A percentile compares a stretch with the other conserved stretches of the same genome.
These are phyloP conservation scores for Candida takata DNA, from an alignment of 805 yeast species.

Conservation along the genomic window DNA sequence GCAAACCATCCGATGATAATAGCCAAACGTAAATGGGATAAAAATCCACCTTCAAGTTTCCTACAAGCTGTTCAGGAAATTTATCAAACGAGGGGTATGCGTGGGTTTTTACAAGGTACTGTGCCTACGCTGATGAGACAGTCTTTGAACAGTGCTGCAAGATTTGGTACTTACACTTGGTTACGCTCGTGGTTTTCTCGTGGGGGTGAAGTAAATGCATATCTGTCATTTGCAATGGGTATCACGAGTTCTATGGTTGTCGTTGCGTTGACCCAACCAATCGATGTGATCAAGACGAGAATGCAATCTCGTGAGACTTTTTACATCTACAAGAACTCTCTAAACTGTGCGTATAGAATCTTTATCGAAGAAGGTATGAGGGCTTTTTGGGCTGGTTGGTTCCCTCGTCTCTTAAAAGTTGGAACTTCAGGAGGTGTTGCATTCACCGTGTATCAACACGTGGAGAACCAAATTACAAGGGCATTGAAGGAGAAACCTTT, in stretches of 20 bases:
- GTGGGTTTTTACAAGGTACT: slow-evolving; percentile 79
- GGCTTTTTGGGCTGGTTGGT: slow-evolving; percentile 52
- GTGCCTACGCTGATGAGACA: slow-evolving; percentile 80
- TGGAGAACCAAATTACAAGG: slow-evolving; percentile 39
- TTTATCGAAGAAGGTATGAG: slow-evolving; percentile 39
- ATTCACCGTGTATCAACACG: slow-evolving; percentile 52
- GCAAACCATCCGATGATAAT: slow-evolving; percentile 24
- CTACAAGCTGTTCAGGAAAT: slow-evolving; percentile 55
- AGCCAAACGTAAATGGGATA: slow-evolving; percentile 33
- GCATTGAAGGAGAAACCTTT: slow-evolving; percentile 34
- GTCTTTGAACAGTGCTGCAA: slow-evolving; percentile 66
- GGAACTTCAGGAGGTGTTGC: slow-evolving; percentile 67
- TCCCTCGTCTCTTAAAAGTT: slow-evolving; percentile 65
- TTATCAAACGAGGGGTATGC: slow-evolving; percentile 60
- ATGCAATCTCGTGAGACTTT: slow-evolving; percentile 74
- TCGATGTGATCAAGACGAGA: slow-evolving; percentile 81
- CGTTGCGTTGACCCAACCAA: slow-evolving; percentile 75
- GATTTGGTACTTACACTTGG: slow-evolving; percentile 77
- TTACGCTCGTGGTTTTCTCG: slow-evolving; percentile 62
- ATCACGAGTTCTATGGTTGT: slow-evolving; percentile 65
- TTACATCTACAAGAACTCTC: slow-evolving; percentile 49
- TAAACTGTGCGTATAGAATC: slow-evolving; percentile 46
- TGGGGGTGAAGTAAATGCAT: slow-evolving; percentile 28
- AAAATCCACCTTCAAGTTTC: slow-evolving; percentile 48
- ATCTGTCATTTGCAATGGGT: slow-evolving; percentile 38